Evolutionary conservation across 805 yeast species (phyloP).

Genomic region (Ogataea glucozyma): DNA sequence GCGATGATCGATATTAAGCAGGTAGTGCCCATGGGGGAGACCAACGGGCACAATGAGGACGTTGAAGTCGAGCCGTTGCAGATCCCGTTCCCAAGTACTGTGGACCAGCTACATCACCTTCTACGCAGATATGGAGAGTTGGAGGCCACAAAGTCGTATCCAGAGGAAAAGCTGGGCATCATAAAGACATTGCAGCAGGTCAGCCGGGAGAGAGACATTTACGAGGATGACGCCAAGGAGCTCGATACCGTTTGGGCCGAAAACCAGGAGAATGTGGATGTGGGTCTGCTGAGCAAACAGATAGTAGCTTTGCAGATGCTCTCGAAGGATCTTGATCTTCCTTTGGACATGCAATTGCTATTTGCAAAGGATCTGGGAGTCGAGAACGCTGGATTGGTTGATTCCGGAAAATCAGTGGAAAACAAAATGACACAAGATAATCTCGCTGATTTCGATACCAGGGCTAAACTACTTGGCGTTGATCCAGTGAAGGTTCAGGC

Average conservation of each 20-base stretch:
- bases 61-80: slow-evolving; percentile 17
- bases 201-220: slow-evolving; percentile 42
- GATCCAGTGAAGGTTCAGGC: slow-evolving; percentile 29
- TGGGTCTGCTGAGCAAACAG: slow-evolving; percentile 54
- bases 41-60: slow-evolving; percentile 5
- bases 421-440: slow-evolving; percentile 18
- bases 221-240: slow-evolving; percentile 29
- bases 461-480: slow-evolving; percentile 45
- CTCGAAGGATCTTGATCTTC: slow-evolving; percentile 65
- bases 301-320: slow-evolving; percentile 62
- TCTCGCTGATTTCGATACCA: slow-evolving; percentile 35
- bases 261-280: slow-evolving; percentile 40
- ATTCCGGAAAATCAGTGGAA: too few relatives aligned
- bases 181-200: slow-evolving; percentile 42
- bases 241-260: slow-evolving; percentile 32
- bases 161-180: slow-evolving; percentile 45
- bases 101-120: slow-evolving; percentile 29
- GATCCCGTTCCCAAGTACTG: slow-evolving; percentile 29
- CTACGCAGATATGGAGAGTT: slow-evolving; percentile 33
- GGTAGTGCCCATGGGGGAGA: slow-evolving; percentile 2
- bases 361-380: slow-evolving; percentile 18
- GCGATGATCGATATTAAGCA: slow-evolving; percentile 6
- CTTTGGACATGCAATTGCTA: slow-evolving; percentile 47
- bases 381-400: slow-evolving; percentile 1
- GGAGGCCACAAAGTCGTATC: slow-evolving; percentile 22